phyloP scores from a whole-genome alignment of 306 rosid genomes.

The Trifolium pratense region DNA sequence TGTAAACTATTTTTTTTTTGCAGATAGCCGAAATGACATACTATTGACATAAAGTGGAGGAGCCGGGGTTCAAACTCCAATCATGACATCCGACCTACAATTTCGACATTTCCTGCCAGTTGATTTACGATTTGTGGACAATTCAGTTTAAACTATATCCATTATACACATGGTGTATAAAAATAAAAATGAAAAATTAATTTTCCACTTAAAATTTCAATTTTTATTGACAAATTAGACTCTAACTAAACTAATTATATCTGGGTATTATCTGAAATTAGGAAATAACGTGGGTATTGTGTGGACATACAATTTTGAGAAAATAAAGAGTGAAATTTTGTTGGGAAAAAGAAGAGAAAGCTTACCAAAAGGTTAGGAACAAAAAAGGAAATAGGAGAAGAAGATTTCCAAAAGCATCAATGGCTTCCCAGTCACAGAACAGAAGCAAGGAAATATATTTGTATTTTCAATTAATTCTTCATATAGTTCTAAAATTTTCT shows the following conservation, averaged over 20 bases:
- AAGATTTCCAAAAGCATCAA: conserved; percentile 14
- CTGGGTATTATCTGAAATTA: conserved; percentile 3
- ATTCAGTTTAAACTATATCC: no score
- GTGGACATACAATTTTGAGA: conserved; percentile 12
- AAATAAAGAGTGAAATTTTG: conserved; percentile 15
- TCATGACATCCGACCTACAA: no score
- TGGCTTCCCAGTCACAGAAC: conserved; percentile 2
- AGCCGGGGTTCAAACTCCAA: no score
- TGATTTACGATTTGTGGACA: no score
- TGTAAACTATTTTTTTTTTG: no score
- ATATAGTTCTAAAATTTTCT: background rate
- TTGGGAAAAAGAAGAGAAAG: conserved; percentile 30
- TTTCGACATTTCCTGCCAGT: no score
- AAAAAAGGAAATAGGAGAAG: background rate
- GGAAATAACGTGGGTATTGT: conserved; percentile 12
- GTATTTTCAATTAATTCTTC: background rate
- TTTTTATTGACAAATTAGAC: conserved; percentile 8
- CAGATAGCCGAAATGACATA: no score
- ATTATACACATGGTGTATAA: background rate
- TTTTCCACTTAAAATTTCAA: conserved; percentile 7
- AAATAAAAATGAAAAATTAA: background rate
- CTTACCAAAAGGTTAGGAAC: conserved; percentile 11
- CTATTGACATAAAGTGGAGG: no score
- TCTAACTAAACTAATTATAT: conserved; percentile 19
- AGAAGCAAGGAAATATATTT: background rate